phyloP scores from a whole-genome alignment of 108 stramenopile genomes.

The Cylindrotheca fusiformis region DNA sequence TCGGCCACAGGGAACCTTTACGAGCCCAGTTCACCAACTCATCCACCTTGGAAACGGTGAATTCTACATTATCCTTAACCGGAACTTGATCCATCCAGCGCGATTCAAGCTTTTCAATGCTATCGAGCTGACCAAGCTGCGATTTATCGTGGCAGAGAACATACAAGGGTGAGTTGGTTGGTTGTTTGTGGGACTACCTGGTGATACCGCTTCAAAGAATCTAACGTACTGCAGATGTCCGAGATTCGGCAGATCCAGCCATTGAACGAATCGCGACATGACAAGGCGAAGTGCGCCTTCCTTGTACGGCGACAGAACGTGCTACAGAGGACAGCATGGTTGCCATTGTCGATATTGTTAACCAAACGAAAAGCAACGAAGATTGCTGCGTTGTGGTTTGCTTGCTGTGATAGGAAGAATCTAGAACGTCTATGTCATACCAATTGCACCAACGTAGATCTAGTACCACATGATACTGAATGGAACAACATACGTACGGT shows the following conservation, averaged over 20 bases:
- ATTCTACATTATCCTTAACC: slow-evolving; percentile 92
- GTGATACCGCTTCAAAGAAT: not conserved
- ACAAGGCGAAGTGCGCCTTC: slow-evolving; percentile 6
- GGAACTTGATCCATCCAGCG: slow-evolving; percentile 67
- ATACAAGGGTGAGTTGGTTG: too few species aligned
- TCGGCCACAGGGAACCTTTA: slow-evolving; percentile 99
- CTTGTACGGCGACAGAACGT: slow-evolving; percentile 17
- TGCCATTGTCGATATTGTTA: slow-evolving; percentile 5
- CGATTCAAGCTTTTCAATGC: slow-evolving; percentile 64
- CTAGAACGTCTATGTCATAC: too few species aligned
- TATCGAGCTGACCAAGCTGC: slow-evolving; percentile 77
- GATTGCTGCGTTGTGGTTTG: too few species aligned
- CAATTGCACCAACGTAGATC: too few species aligned
- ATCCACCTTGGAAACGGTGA: slow-evolving; percentile 96
- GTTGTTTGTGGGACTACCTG: too few species aligned
- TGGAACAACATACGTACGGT: too few species aligned
- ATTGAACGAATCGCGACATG: slow-evolving; percentile 50
- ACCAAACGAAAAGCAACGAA: too few species aligned
- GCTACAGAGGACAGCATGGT: slow-evolving; percentile 27
- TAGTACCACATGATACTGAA: too few species aligned
- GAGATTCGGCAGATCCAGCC: slow-evolving; percentile 66
- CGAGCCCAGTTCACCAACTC: slow-evolving; percentile 99
- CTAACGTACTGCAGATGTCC: slow-evolving; percentile 74
- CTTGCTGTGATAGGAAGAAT: too few species aligned
- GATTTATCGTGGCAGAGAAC: too few species aligned